Percentiles rank a stretch among this genome's conserved stretches.
These are phyloP conservation scores for Metschnikowia noctiluminum DNA, from an alignment of 805 yeast species.

Conservation along the genomic window DNA sequence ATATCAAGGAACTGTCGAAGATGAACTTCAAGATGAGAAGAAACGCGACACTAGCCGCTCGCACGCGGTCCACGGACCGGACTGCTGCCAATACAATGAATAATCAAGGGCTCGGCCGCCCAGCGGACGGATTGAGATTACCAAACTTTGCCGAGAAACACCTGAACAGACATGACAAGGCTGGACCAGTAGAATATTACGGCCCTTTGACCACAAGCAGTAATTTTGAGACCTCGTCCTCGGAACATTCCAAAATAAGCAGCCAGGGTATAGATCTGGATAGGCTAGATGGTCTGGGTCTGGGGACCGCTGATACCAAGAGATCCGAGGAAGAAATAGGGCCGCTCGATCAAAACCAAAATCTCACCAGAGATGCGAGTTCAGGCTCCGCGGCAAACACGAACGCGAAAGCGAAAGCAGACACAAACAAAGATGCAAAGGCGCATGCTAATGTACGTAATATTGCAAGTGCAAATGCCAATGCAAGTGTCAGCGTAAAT, in stretches of 20 bases:
- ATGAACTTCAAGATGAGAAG: slow-evolving; percentile 78
- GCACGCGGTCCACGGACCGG: slow-evolving; percentile 32
- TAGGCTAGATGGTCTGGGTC: not conserved
- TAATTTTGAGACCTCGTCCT: slow-evolving; percentile 9
- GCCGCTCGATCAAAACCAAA: not conserved
- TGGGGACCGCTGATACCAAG: not conserved
- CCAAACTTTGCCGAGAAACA: not conserved
- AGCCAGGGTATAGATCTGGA: slow-evolving; percentile 1
- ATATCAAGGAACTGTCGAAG: slow-evolving; percentile 75
- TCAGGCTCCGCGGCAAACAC: not conserved
- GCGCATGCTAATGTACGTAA: not conserved
- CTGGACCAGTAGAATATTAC: not conserved
- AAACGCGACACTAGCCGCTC: slow-evolving; percentile 65
- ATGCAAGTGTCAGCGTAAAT: not conserved
- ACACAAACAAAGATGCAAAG: not conserved
- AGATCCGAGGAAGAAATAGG: not conserved
- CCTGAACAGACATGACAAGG: not conserved
- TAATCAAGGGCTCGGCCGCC: slow-evolving; percentile 27
- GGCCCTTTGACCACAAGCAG: not conserved
- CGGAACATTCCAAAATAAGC: slow-evolving; percentile 8
- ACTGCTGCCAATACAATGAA: slow-evolving; percentile 30
- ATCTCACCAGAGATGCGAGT: not conserved
- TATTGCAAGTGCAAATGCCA: not conserved
- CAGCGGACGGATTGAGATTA: not conserved
- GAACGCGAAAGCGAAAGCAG: not conserved